Conservation (phyloP, 2,329 filamentous ascomycete species). For the Boeremia exigua region DNA sequence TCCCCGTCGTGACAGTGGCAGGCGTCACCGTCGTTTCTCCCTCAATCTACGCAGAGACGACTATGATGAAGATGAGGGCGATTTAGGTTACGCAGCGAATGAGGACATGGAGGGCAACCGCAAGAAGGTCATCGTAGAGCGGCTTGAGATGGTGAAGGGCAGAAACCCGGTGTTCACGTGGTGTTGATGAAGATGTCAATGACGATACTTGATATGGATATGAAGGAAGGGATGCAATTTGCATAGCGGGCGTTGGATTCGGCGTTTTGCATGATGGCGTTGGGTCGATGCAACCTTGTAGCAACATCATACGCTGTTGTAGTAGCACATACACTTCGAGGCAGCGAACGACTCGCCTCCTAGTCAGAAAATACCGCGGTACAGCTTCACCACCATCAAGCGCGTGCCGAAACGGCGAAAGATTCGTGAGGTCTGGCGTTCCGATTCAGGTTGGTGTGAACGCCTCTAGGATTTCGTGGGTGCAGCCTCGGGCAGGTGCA, state of each 20-base stretch:
- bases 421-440: neutral
- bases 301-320: slow-evolving; percentile 9
- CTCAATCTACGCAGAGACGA: slow-evolving; percentile 49
- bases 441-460: neutral
- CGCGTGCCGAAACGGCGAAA: neutral
- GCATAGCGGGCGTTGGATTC: slow-evolving; percentile 17
- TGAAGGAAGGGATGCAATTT: slow-evolving; percentile 8
- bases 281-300: slow-evolving; percentile 18
- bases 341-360: neutral
- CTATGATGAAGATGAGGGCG: slow-evolving; percentile 75
- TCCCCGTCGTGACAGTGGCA: slow-evolving; percentile 43
- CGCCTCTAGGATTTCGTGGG: neutral
- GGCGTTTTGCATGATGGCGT: slow-evolving; percentile 21
- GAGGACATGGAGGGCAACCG: slow-evolving; percentile 91
- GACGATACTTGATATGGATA: slow-evolving; percentile 8
- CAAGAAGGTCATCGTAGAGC: slow-evolving; percentile 94
- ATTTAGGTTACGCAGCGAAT: slow-evolving; percentile 91
- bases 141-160: slow-evolving; percentile 93
- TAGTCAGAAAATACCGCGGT: neutral
- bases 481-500: neutral
- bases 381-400: neutral
- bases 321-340: slow-evolving; percentile 7
- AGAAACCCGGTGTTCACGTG: slow-evolving; percentile 96
- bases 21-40: slow-evolving; percentile 50
- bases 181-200: slow-evolving; percentile 65